A percentile compares a stretch with the other conserved stretches of the same genome.
These are phyloP conservation scores for Pestalotiopsis sp. DNA, from an alignment of 2,329 filamentous ascomycete genomes.

Conservation along the genomic window DNA sequence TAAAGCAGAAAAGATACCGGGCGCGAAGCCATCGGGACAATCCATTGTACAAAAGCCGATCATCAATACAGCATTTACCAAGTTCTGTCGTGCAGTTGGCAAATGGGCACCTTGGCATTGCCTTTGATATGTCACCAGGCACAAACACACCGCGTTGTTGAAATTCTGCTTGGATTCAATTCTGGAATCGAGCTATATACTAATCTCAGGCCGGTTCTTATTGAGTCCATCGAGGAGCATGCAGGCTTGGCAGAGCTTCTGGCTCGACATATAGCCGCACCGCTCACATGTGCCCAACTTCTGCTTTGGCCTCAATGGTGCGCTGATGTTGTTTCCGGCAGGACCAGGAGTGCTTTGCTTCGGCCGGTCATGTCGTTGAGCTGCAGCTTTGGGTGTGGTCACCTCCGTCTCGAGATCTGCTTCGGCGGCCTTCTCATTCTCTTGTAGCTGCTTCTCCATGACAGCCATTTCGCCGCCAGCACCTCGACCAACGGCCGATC, in stretches of 20 bases:
- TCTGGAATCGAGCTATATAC: conserved; percentile 41
- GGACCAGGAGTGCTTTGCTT: conserved; percentile 37
- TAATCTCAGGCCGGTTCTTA: conserved; percentile 68
- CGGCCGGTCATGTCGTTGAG: conserved; percentile 35
- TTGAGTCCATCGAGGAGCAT: conserved; percentile 88
- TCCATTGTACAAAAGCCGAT: conserved; percentile 15
- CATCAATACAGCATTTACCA: conserved; percentile 4
- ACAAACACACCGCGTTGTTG: conserved; percentile 11
- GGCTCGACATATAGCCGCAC: conserved; percentile 95
- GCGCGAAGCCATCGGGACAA: not conserved
- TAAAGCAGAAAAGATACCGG: conserved; percentile 10
- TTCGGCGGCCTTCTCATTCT: conserved; percentile 63
- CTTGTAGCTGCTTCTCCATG: conserved; percentile 74
- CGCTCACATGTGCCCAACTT: conserved; percentile 80
- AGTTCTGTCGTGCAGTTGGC: not conserved
- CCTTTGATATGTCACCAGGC: not conserved
- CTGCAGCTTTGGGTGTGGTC: conserved; percentile 36
- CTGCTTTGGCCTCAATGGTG: conserved; percentile 56
- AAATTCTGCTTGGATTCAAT: not conserved
- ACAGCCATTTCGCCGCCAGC: conserved; percentile 78
- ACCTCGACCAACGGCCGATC: conserved; percentile 66
- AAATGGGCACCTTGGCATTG: not conserved
- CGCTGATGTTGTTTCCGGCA: conserved; percentile 22
- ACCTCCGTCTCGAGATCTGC: conserved; percentile 69
- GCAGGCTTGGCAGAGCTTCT: conserved; percentile 92